Percentiles rank a stretch among this genome's conserved stretches.
Evolutionary conservation across 148 eudicot species (phyloP).

Genomic region (Persicaria maculosa): DNA sequence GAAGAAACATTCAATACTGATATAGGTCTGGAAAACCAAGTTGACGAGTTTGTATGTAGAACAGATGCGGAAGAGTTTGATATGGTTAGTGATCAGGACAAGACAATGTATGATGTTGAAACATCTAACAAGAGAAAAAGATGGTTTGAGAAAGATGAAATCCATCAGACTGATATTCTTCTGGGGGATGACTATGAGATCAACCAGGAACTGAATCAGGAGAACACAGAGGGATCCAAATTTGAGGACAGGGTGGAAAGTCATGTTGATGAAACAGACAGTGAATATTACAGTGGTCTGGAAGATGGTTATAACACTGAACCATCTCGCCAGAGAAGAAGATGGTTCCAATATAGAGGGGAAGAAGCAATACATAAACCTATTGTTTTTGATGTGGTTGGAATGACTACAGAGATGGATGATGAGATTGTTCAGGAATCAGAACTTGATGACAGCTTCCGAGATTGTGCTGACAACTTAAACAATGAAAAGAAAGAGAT

Average conservation of each 20-base stretch:
- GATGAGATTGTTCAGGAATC: constrained; percentile 16
- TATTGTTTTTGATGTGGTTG: constrained; percentile 18
- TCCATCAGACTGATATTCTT: constrained; percentile 17
- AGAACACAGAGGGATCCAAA: constrained; percentile 13
- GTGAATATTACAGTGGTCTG: constrained; percentile 10
- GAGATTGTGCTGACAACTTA: constrained; percentile 16
- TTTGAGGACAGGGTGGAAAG: constrained; percentile 18
- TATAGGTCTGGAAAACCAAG: constrained; percentile 22
- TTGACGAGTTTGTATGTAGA: constrained; percentile 13
- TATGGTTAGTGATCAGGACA: constrained; percentile 21
- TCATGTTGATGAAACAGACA: constrained; percentile 16
- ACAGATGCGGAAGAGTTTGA: constrained; percentile 21
- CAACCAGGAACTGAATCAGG: constrained; percentile 20
- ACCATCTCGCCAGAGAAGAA: constrained; percentile 32
- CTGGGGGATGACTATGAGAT: constrained; percentile 24
- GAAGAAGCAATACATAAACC: constrained; percentile 17
- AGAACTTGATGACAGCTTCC: constrained; percentile 15
- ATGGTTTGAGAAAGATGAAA: constrained; percentile 14
- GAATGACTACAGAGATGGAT: constrained; percentile 21
- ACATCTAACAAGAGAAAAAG: constrained; percentile 17
- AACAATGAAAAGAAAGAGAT: constrained; percentile 15
- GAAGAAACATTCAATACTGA: constrained; percentile 22
- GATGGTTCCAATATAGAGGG: constrained; percentile 36
- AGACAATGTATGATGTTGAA: constrained; percentile 15
- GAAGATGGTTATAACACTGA: constrained; percentile 28